Evolutionary conservation across 2,329 filamentous ascomycete genomes (phyloP), one percentile per base, ranked within the genome.

Genomic region (Xylaria sp.): DNA sequence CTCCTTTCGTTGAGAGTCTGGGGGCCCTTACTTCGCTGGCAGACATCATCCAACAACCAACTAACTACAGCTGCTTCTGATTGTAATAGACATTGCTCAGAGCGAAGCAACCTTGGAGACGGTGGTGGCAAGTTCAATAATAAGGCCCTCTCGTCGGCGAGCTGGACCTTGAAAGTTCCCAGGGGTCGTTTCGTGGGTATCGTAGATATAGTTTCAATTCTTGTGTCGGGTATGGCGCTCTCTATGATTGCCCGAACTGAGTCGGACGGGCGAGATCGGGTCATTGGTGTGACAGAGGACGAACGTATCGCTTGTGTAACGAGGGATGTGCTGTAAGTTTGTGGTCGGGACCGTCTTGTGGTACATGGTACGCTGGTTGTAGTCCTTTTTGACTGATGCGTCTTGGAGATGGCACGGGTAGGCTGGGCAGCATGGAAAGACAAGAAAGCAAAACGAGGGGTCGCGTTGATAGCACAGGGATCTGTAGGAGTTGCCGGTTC

Each of bases 1-100:
- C 23, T 50, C 52, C 61, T 60, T 13, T 63, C 57, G n/a, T 41
- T 23, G 39, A 53, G 18, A 15, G 13, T 12, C 20, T 7, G 53
- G 13, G 39, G 20, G 28, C 13, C 32, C n/a, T 46, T 52, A 4
- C 25, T 28, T 12, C 57, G 36, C 43, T 63, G 73, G 62, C 53
- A 59, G 18, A 65, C 59, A 60, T 75, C 70, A 43, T 78, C 76
- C 23, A 63, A 63, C 41, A 86, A 76, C 84, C 84, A 87, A 61
- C 75, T 77, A 43, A 87, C 72, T 2, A 85, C 71, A 9, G 78
- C 74, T 10, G 82, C 81, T 70, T 87, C 85, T 25, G 83, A 82
- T 28, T 77, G 74, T 57, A 84, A 76, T 48, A 82, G 79, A 41
- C 75, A 79, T 56, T 81, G 80, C 72, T 87, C 85, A 57, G 78